phyloP scores from a whole-genome alignment of 164 flowering plant genomes.

The Warburgia ugandensis region DNA sequence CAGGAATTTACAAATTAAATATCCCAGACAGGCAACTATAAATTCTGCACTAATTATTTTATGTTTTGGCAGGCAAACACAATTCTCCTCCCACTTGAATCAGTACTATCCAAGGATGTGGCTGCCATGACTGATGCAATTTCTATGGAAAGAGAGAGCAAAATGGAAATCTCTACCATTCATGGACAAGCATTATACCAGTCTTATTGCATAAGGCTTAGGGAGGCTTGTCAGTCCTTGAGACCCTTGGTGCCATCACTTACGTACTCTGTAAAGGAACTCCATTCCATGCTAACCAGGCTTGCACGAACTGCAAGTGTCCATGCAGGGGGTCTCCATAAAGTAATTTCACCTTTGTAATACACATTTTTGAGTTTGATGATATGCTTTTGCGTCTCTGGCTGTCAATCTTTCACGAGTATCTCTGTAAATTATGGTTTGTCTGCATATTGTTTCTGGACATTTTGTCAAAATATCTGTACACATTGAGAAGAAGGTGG shows the following conservation, averaged over 20 bases:
- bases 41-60: neutral
- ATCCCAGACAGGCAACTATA: neutral
- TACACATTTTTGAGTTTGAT: neutral
- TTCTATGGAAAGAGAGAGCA: constrained; percentile 60
- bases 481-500: no score
- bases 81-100: constrained; percentile 81
- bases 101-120: constrained; percentile 75
- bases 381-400: neutral
- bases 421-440: neutral
- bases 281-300: constrained; percentile 57
- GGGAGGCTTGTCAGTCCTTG: constrained; percentile 58
- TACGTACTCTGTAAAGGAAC: constrained; percentile 56
- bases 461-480: no score
- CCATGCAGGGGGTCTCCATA: constrained; percentile 95
- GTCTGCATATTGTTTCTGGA: constrained; percentile 1
- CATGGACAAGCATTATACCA: constrained; percentile 95
- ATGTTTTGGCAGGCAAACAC: constrained; percentile 48
- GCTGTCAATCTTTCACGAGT: no score
- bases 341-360: constrained; percentile 24
- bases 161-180: constrained; percentile 63
- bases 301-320: constrained; percentile 81
- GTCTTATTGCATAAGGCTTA: constrained; percentile 57
- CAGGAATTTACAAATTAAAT: neutral
- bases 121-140: constrained; percentile 82
- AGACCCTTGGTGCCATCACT: constrained; percentile 70